These are phyloP conservation scores for Macrophomina pseudophaseolina DNA, from an alignment of 2,329 filamentous ascomycete genomes.

Conservation along the genomic window DNA sequence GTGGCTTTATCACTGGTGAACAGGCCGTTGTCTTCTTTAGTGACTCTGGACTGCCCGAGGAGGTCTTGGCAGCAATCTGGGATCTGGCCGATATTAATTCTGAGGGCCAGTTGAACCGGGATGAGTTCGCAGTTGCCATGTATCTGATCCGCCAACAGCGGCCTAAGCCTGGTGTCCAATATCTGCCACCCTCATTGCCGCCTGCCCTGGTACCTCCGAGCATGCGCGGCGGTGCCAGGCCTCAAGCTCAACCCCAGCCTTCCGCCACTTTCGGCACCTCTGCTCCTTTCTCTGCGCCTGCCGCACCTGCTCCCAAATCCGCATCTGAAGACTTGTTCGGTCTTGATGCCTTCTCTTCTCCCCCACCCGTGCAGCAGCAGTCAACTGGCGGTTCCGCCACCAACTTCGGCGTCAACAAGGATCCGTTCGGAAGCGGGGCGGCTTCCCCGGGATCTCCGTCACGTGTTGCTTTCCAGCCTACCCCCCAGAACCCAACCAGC, in stretches of 20 bases:
- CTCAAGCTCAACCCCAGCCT: slow-evolving; percentile 47
- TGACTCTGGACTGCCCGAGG: slow-evolving; percentile 87
- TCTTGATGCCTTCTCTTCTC: slow-evolving; percentile 72
- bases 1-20: slow-evolving; percentile 88
- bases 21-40: slow-evolving; percentile 94
- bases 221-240: slow-evolving; percentile 68
- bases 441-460: slow-evolving; percentile 59
- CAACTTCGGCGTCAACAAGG: slow-evolving; percentile 52
- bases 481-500: slow-evolving; percentile 48
- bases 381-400: slow-evolving; percentile 74
- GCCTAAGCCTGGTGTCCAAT: slow-evolving; percentile 65
- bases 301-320: slow-evolving; percentile 63
- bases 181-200: slow-evolving; percentile 78
- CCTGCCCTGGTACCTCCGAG: slow-evolving; percentile 83
- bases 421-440: slow-evolving; percentile 66
- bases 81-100: slow-evolving; percentile 94
- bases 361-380: slow-evolving; percentile 60
- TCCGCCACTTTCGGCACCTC: slow-evolving; percentile 40
- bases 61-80: slow-evolving; percentile 92
- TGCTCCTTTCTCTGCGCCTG: slow-evolving; percentile 58
- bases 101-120: slow-evolving; percentile 80
- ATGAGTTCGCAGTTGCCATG: slow-evolving; percentile 98
- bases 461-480: slow-evolving; percentile 51
- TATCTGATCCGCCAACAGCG: slow-evolving; percentile 92
- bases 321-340: slow-evolving; percentile 94